A percentile compares a stretch with the other conserved stretches of the same genome.
These are phyloP conservation scores for Saccharomyces hybrid DNA, from an alignment of 1,139 yeast genomes.

Conservation along the genomic window DNA sequence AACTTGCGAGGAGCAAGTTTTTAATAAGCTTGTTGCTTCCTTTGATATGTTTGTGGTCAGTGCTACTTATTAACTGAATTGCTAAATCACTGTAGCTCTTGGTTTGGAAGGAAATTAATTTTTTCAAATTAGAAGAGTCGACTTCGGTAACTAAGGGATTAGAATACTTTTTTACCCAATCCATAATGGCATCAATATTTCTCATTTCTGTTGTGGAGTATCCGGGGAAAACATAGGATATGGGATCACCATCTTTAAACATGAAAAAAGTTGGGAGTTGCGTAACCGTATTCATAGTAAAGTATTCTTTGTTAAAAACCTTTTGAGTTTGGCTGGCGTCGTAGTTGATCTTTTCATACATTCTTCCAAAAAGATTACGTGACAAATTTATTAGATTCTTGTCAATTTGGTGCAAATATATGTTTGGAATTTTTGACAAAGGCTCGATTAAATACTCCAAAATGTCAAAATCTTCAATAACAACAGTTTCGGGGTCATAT, in stretches of 20 bases:
- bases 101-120: constrained; percentile 35
- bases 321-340: constrained; percentile 33
- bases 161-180: constrained; percentile 43
- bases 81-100: constrained; percentile 41
- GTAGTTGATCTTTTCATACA: constrained; percentile 40
- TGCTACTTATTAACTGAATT: constrained; percentile 46
- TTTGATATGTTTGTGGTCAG: constrained; percentile 27
- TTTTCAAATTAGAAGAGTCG: constrained; percentile 35
- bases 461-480: constrained; percentile 54
- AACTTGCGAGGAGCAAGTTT: constrained; percentile 44
- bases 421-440: constrained; percentile 49
- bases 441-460: constrained; percentile 55
- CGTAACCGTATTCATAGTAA: constrained; percentile 46
- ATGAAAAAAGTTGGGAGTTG: constrained; percentile 54
- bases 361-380: constrained; percentile 38
- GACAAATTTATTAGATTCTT: constrained; percentile 41
- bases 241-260: constrained; percentile 49
- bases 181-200: constrained; percentile 39
- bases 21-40: constrained; percentile 31
- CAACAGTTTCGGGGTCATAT: constrained; percentile 45
- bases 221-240: constrained; percentile 49
- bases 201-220: constrained; percentile 60
- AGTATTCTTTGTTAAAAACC: constrained; percentile 40
- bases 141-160: constrained; percentile 49
- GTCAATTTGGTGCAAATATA: constrained; percentile 46